phyloP scores from a whole-genome alignment of 768 basidiomycete species.

The Termitomyces sp. region DNA sequence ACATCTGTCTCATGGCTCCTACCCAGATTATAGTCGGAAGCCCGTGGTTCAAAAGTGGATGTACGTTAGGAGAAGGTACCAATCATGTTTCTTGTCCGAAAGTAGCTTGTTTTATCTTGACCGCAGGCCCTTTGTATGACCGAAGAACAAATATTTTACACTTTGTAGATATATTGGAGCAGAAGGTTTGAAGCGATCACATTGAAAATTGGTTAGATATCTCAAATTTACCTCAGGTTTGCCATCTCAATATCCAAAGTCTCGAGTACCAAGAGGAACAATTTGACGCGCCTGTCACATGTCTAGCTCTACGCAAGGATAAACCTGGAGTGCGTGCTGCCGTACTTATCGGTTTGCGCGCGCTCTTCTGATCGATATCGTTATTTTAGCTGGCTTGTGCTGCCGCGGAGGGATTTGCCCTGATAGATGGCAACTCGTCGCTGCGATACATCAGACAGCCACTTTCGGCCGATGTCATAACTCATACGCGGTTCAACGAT shows the following conservation, averaged over 20 bases:
- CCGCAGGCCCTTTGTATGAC: conserved; percentile 59
- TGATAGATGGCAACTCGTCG: conserved; percentile 36
- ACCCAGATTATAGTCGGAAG: conserved; percentile 31
- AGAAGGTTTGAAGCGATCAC: conserved; percentile 32
- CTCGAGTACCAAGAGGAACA: conserved; percentile 37
- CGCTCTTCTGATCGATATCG: neutral
- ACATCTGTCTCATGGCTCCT: conserved; percentile 10
- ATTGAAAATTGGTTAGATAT: neutral
- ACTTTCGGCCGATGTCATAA: conserved; percentile 31
- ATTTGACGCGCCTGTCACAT: conserved; percentile 51
- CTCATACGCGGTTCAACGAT: conserved; percentile 61
- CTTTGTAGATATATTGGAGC: conserved; percentile 61
- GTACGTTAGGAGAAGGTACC: conserved; percentile 59
- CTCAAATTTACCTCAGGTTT: conserved; percentile 32
- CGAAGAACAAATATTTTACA: conserved; percentile 45
- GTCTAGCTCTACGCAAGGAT: conserved; percentile 45
- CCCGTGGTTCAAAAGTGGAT: conserved; percentile 47
- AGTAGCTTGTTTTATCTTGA: conserved; percentile 12
- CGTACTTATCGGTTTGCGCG: neutral
- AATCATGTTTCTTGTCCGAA: neutral
- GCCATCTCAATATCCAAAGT: conserved; percentile 40
- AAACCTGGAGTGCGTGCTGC: conserved; percentile 35
- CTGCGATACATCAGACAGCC: conserved; percentile 49
- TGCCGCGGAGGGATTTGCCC: conserved; percentile 50
- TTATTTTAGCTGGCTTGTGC: conserved; percentile 47